A percentile compares a stretch with the other conserved stretches of the same genome.
phyloP scores from a whole-genome alignment of 805 yeast species.

The Wickerhamiella shivajii region DNA sequence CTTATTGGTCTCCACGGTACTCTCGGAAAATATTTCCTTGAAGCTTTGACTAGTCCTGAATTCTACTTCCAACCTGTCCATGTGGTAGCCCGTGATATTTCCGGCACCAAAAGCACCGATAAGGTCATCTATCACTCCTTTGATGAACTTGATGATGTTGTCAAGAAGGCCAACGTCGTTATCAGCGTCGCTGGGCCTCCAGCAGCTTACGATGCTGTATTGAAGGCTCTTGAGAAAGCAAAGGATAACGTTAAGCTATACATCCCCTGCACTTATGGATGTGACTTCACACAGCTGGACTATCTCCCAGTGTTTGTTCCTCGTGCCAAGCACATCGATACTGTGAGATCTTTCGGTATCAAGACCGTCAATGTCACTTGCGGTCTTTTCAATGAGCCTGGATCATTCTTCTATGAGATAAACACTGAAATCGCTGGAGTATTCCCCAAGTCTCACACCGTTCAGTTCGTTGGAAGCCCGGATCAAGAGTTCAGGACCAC shows the following conservation, averaged over 20 bases:
- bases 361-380: background rate
- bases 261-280: background rate
- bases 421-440: background rate
- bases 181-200: background rate
- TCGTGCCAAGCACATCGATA: conserved; percentile 2
- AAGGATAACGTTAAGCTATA: conserved; percentile 4
- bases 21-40: background rate
- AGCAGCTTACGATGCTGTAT: background rate
- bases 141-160: conserved; percentile 2
- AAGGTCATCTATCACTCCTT: background rate
- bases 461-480: background rate
- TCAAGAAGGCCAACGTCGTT: background rate
- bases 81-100: background rate
- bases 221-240: background rate
- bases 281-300: background rate
- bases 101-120: background rate
- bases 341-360: conserved; percentile 4
- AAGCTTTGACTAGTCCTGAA: background rate
- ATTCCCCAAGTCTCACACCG: background rate
- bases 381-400: background rate
- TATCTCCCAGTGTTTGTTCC: background rate
- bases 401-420: background rate
- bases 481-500: background rate
- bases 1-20: conserved; percentile 1
- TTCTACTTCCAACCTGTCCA: background rate